Base-by-base conservation (phyloP, 2,329 filamentous ascomycete species). In the Scedosporium aurantiacum region DNA sequence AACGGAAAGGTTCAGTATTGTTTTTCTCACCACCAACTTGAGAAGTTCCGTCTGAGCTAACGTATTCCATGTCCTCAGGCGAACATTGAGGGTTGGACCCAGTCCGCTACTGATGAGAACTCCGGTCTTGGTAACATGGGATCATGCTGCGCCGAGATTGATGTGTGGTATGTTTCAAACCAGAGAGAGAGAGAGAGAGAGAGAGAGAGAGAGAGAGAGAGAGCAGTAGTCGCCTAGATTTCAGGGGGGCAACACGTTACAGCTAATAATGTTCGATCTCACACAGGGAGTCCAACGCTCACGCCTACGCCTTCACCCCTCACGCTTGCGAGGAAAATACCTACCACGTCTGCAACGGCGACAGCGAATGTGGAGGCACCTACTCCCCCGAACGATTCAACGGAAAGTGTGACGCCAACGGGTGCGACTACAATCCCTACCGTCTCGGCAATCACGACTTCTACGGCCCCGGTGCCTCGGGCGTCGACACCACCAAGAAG, bases 351-450 rank as follows among this genome's bases (percentile, higher is more conserved):
- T 66, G 65, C 60, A 61, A 65, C 18, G 55, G 54, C 14, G 60
- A 61, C 27, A 25, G n/a, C 23, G 58, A 60, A 43, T 82, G 79
- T 66, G 81, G 81, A 58, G 81, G 77, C 55, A 75, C 76, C 16
- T 80, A 78, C 67, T 75, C 72, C 5, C 67, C 70, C 60, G 71
- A 77, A 64, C 80, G 82, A 65, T 85, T 85, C 69, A 73, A 70
- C 14, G 83, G 83, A 62, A 72, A 79, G 47, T 88, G 85, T 73
- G 85, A 87, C 70, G 80, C 80, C 63, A 81, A 84, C 64, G 85
- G 85, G 21, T 88, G 85, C 67, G 84, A 86, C 69, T 86, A 82
- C 76, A 86, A 86, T 77, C 74, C 79, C 25, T 87, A 81, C 79
- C 83, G 84, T 67, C 78, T 83, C 75, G 85, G 83, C 50, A 79